These are phyloP conservation scores for Dianthus caryophyllus DNA, from an alignment of 148 eudicot species.

Conservation along the genomic window DNA sequence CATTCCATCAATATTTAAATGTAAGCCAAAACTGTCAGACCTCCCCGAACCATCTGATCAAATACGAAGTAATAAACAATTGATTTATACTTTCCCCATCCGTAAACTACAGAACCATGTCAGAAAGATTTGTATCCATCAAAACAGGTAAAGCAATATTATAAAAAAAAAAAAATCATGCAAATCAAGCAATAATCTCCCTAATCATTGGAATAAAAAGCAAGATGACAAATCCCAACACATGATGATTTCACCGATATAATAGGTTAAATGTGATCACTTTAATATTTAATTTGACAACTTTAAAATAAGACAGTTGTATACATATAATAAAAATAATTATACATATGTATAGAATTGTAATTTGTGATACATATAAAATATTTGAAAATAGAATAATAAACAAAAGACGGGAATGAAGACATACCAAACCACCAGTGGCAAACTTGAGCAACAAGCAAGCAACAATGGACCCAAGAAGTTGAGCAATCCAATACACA, in stretches of 20 bases:
- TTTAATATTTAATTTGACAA: too few species aligned
- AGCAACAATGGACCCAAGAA: constrained; percentile 40
- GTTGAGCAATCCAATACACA: constrained; percentile 55
- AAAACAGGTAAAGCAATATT: neutral
- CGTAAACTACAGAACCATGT: neutral
- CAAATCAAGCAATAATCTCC: too few species aligned
- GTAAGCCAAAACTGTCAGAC: neutral
- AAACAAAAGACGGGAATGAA: neutral
- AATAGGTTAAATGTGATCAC: too few species aligned
- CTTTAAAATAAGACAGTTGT: too few species aligned
- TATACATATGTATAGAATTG: too few species aligned
- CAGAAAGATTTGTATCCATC: neutral
- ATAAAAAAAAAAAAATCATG: neutral
- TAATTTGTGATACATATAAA: too few species aligned
- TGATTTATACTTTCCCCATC: neutral
- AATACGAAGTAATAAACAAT: neutral
- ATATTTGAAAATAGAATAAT: neutral
- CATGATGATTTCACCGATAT: too few species aligned
- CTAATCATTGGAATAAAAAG: too few species aligned
- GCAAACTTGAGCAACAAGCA: constrained; percentile 46
- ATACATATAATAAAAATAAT: too few species aligned
- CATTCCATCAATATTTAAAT: too few species aligned
- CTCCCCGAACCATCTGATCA: neutral
- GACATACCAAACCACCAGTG: constrained; percentile 46
- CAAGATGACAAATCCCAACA: too few species aligned